Evolutionary conservation across 129 eudicot genomes (phyloP), one percentile per base, ranked within the genome.

Genomic region (Tanacetum coccineum): DNA sequence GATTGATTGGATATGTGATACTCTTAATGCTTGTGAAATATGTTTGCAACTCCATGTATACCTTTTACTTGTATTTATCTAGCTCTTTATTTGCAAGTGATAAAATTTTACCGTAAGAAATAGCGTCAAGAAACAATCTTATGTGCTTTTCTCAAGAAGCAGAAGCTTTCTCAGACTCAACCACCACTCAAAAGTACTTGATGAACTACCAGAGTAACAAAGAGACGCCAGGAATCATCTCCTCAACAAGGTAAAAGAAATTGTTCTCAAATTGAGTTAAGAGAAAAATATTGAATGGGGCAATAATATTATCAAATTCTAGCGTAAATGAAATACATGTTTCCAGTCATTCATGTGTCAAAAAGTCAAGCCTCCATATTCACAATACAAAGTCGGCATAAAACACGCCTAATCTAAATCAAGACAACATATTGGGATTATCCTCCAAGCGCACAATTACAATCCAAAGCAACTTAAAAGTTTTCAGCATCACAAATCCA

Each of bases 361-460:
- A 57, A 13, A 21, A 46, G 70, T 25, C 71, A 71, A 71, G 25
- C 4, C 8, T 20, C 44, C 32, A 67, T 75, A 68, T 75, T 75
- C 79, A 75, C 79, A 75, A 68, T 30, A 67, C 66, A 57, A 59
- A 74, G 66, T 57, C 60, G 13, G 4, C 61, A 72, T 40, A 14
- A 49, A 55, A 55, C 26, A 58, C 21, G n/a, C 26, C 64, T 52
- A 68, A 22, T 69, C 79, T 60, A 75, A 40, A 61, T 22, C 15
- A 28, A 2, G 47, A 63, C 62, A 73, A 64, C 66, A 67, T 48
- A n/a, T 49, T 25, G 20, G 44, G 58, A 57, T 65, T 15, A 45
- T 71, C n/a, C 56, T 69, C 73, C 70, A 68, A 59, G 26, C 79
- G 40, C 76, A 72, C 70, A 46, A 26, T 42, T 19, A 60, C 57